Percentiles rank a stretch among this genome's conserved stretches.
phyloP scores from a whole-genome alignment of 495 filamentous ascomycete genomes.

The Apiosordaria backusii region DNA sequence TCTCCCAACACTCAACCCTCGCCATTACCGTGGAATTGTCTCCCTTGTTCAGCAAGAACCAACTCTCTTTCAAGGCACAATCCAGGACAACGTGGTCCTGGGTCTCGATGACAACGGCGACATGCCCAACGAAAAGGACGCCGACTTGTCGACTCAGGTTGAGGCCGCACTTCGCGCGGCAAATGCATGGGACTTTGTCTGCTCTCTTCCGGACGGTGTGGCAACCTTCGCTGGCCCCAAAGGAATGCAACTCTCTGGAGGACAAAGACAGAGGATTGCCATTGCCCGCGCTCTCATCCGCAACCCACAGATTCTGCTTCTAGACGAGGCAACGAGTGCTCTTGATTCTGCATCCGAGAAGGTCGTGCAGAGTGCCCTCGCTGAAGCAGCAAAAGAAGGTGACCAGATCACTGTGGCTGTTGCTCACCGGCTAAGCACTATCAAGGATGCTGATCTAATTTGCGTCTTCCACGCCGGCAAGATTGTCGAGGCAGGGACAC shows the following conservation, averaged over 20 bases:
- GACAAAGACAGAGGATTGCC: conserved; percentile 71
- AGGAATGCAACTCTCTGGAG: conserved; percentile 65
- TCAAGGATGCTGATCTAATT: conserved; percentile 53
- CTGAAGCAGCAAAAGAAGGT: conserved; percentile 51
- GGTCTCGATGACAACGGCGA: conserved; percentile 33
- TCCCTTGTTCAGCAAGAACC: conserved; percentile 31
- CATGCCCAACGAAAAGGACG: conserved; percentile 18
- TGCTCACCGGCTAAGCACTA: conserved; percentile 57
- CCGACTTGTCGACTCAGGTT: conserved; percentile 42
- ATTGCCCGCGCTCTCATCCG: conserved; percentile 73
- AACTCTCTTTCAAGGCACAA: conserved; percentile 50
- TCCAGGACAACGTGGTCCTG: conserved; percentile 56
- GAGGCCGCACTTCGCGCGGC: conserved; percentile 55
- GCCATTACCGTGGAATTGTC: conserved; percentile 42
- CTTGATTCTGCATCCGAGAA: conserved; percentile 73
- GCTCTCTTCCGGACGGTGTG: conserved; percentile 55
- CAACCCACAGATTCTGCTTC: conserved; percentile 62
- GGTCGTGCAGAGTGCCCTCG: conserved; percentile 65
- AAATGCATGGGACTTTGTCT: conserved; percentile 59
- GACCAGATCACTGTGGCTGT: conserved; percentile 66
- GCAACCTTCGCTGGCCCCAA: conserved; percentile 56
- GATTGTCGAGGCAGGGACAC: conserved; percentile 50
- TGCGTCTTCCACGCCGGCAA: conserved; percentile 46
- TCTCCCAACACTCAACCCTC: conserved; percentile 35
- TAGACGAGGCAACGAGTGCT: conserved; percentile 75